Conservation (phyloP, 2,329 filamentous ascomycete genomes). For the Acrocalymma vagum region DNA sequence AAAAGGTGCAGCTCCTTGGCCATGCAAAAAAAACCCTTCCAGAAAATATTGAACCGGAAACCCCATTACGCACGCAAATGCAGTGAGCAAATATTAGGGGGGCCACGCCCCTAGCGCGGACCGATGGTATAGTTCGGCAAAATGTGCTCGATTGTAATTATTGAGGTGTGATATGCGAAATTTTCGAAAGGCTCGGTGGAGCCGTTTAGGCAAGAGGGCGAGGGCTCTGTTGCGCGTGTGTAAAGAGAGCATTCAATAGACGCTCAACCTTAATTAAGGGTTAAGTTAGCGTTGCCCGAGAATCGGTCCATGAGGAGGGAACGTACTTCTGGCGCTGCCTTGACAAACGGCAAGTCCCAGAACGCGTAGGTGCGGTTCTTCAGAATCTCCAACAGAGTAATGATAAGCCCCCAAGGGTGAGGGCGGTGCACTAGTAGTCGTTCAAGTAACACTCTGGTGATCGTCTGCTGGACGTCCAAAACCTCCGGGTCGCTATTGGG, state of each 20-base stretch:
- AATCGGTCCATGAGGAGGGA: constrained; percentile 9
- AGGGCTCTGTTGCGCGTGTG: constrained; percentile 58
- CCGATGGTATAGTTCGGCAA: constrained; percentile 21
- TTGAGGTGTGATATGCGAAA: not conserved
- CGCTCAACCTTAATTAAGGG: constrained; percentile 51
- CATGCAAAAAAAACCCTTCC: constrained; percentile 27
- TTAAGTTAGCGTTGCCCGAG: constrained; percentile 22
- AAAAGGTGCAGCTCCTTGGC: constrained; percentile 18
- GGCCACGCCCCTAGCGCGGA: constrained; percentile 19
- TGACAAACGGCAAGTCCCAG: constrained; percentile 92
- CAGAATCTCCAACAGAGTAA: constrained; percentile 86
- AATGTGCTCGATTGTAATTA: constrained; percentile 3
- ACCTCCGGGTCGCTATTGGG: constrained; percentile 66
- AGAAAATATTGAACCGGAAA: constrained; percentile 26
- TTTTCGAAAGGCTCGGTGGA: not conserved
- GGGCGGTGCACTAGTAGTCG: constrained; percentile 87
- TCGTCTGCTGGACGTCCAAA: constrained; percentile 87
- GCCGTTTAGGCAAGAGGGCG: constrained; percentile 38
- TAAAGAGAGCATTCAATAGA: constrained; percentile 56
- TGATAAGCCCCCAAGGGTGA: constrained; percentile 93
- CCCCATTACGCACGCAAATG: constrained; percentile 43
- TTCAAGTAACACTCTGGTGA: constrained; percentile 88
- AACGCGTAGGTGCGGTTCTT: constrained; percentile 93
- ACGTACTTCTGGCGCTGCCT: constrained; percentile 79
- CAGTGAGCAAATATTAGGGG: constrained; percentile 38